A percentile compares a stretch with the other conserved stretches of the same genome.
phyloP scores from a whole-genome alignment of 768 basidiomycete genomes.

The Phanerochaete carnosa region DNA sequence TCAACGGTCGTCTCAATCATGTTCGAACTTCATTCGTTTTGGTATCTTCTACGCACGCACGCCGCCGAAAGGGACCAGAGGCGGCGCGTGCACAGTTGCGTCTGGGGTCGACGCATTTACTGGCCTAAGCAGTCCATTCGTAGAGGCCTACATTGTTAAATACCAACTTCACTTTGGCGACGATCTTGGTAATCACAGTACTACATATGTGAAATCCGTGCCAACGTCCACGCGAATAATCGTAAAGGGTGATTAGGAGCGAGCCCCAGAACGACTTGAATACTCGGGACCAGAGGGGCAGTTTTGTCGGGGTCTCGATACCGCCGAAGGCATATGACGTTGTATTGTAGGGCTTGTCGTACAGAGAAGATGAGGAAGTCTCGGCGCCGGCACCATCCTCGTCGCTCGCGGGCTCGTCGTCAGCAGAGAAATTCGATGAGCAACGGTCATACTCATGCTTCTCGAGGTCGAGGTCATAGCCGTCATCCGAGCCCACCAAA shows the following conservation, averaged over 20 bases:
- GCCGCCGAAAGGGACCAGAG: neutral
- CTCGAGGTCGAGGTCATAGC: too few relatives aligned
- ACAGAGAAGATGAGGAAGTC: neutral
- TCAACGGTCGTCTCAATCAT: neutral
- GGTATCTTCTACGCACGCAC: neutral
- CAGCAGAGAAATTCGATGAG: too few relatives aligned
- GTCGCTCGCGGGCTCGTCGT: too few relatives aligned
- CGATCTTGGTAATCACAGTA: neutral
- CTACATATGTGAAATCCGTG: neutral
- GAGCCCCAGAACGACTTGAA: neutral
- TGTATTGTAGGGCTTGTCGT: neutral
- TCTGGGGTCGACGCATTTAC: neutral
- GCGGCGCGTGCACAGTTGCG: neutral
- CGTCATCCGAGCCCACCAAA: too few relatives aligned
- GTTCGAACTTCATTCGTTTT: neutral
- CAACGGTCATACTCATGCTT: too few relatives aligned
- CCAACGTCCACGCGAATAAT: neutral
- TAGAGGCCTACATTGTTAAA: neutral
- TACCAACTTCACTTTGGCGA: neutral
- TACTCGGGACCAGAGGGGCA: neutral
- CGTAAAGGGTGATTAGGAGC: neutral
- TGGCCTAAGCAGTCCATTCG: neutral
- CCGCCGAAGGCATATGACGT: neutral
- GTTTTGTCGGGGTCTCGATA: neutral
- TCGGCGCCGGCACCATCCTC: too few relatives aligned